Base-by-base conservation (phyloP, 1,139 yeast genomes). In the Sugiyamaella japonica region DNA sequence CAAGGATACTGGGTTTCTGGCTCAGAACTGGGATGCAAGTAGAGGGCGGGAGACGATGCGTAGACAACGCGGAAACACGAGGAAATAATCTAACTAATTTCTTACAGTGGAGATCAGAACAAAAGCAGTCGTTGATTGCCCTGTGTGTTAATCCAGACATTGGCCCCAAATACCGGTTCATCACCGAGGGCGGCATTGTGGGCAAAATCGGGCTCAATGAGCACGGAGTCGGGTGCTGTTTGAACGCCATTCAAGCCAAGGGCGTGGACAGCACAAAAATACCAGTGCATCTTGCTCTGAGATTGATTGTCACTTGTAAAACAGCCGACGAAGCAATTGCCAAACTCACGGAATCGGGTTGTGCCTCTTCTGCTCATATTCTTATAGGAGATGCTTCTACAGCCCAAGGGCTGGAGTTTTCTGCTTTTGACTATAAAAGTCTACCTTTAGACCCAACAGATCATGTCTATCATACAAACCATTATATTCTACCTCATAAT, bases 181-280 rank as follows among this genome's bases (percentile, higher is more conserved):
- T 67, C 37, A 67, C 72, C 1, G 74, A 71, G 52, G 74, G 71
- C 3, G 74, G 74, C 3, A 66, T 71, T 29, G 62, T 71, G 7
- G 74, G 73, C 28, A 71, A 71, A 51, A 66, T 70, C n/a, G 74
- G 75, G 3, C 58, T 71, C 52, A 71, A 71, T 58, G 63, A 63
- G 48, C 52, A 62, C 38, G 72, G 73, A 1, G 69, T 71, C 7
- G 73, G 72, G 7, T 67, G 67, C 7, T 61, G 68, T 48, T 53
- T 71, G 53, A 71, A 71, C 46, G 74, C 74, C 9, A 61, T 71
- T 43, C 60, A 64, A 15, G 68, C 71, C 25, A 58, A 61, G 41
- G 69, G 68, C 7, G 63, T 70, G 15, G 63, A 61, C 41, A 57
- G 56, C 16, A 54, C 64, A 8, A 65, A 64, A 53, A 59, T 69